Base-by-base conservation (phyloP, 352 stramenopile species). In the Discostella stelligera region DNA sequence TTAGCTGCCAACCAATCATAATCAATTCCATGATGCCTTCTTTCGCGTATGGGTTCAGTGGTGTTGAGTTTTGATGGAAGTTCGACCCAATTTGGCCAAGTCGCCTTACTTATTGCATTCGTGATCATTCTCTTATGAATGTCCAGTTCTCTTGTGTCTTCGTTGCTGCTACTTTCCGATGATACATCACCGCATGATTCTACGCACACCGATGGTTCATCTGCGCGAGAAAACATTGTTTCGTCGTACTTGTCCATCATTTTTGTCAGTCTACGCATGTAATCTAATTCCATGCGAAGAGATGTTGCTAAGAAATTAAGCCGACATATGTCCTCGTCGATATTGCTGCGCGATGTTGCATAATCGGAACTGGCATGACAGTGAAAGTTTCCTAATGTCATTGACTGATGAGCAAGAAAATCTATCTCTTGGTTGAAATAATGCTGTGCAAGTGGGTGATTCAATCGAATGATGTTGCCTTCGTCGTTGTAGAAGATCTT, bases 261-360 rank as follows among this genome's bases (percentile, higher is more conserved):
- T 39, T 39, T 18, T 14, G 30, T 37, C 49, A 76, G 23, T 11
- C 37, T 67, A 27, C 49, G 46, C 44, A 66, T 46, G 27, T 70
- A 76, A 54, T 66, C 68, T n/a, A 76, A 50, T 76, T 76, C 68
- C 14, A 76, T 68, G 52, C 54, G 58, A 16, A 76, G 50, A 52
- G 68, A 66, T 46, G 68, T 69, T 61, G 59, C 59, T 20, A 69
- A 25, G 21, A 76, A 68, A 32, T 49, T 69, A 27, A 76, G 48
- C 23, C 58, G 68, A 63, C 27, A 25, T 13, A 63, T 61, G 53
- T 63, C 41, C 9, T 70, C 54, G 16, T 75, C 39, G 32, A 20
- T 27, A 30, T 1, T 64, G 32, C 32, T 48, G 41, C n/a, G 30
- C 6, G 56, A 52, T 32, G 56, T 32, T 50, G 32, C 14, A 23